Evolutionary conservation across 2,329 filamentous ascomycete species (phyloP).

Genomic region (Arachnomyces sp.): DNA sequence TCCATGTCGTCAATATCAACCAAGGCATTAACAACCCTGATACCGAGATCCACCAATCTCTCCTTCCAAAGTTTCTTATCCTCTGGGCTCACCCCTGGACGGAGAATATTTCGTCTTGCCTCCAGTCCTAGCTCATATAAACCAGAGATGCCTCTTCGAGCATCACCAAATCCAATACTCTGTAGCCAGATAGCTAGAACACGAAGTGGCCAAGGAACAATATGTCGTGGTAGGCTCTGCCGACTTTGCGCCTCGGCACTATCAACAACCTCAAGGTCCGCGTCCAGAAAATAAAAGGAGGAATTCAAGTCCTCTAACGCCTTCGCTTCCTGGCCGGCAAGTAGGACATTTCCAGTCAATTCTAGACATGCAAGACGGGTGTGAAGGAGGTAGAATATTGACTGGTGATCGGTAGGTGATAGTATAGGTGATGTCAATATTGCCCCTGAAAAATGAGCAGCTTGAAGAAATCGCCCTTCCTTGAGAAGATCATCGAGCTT

Average conservation of each 20-base stretch:
- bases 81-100: conserved; percentile 44
- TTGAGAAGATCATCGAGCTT: conserved; percentile 57
- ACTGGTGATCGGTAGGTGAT: conserved; percentile 45
- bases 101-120: conserved; percentile 54
- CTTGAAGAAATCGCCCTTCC: conserved; percentile 69
- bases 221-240: conserved; percentile 54
- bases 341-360: conserved; percentile 61
- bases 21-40: conserved; percentile 48
- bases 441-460: conserved; percentile 47
- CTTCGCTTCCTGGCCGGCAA: conserved; percentile 58
- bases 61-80: conserved; percentile 60
- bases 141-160: conserved; percentile 73
- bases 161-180: conserved; percentile 76
- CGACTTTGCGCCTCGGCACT: conserved; percentile 55
- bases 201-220: conserved; percentile 82
- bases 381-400: conserved; percentile 72
- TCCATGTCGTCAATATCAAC: conserved; percentile 71
- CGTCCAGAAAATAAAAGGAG: conserved; percentile 42
- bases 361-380: conserved; percentile 74
- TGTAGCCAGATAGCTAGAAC: conserved; percentile 76
- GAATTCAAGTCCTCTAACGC: conserved; percentile 54
- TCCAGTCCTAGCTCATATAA: conserved; percentile 83
- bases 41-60: conserved; percentile 66
- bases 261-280: conserved; percentile 22
- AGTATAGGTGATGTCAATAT: conserved; percentile 36